Base-by-base conservation (phyloP, 179 eudicot species). In the Corrigiola litoralis region DNA sequence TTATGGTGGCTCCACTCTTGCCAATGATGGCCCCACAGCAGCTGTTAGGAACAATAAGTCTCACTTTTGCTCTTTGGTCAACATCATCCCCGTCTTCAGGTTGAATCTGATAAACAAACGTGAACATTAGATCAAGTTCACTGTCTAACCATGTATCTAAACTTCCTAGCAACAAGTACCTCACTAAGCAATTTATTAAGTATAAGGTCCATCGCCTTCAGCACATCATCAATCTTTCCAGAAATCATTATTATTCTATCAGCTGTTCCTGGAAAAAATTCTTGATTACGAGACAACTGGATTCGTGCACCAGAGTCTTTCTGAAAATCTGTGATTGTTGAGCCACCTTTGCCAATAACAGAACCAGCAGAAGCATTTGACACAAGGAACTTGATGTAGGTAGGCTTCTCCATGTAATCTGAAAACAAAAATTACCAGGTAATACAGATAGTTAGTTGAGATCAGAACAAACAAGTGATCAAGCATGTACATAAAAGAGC, bases 11-110 rank as follows among this genome's bases (percentile, higher is more conserved):
- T 68, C 96, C 99, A 57, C 92, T 85, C 72, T 95, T 95, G 66
- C 99, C 97, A 73, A 95, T 91, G 57, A 95, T 79, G 75, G 97
- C 99, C 70, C 99, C 97, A 48, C 99, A 95, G 50, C 87, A 88
- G 76, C 85, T 81, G 75, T 87, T 91, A 52, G 99, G 97, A 68
- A 91, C 97, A 73, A 95, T 76, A 31, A 95, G 75, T 67, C 90
- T 85, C 57, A 88, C 81, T 80, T 79, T 90, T 25, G 87, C 76
- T 58, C 77, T 80, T 64, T 84, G 82, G 23, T 86, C 95, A 70
- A 29, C 76, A 21, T 85, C 88, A 66, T 82, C 87, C 49, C 82
- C 84, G 31, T 80, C 94, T 73, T 79, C 88, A 46, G 71, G 75
- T 63, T 76, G 86, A 67, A 79, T 84, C 97, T 90, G 71, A 44